Base-by-base conservation (phyloP, 495 filamentous ascomycete species). In the Bacidia gigantensis region DNA sequence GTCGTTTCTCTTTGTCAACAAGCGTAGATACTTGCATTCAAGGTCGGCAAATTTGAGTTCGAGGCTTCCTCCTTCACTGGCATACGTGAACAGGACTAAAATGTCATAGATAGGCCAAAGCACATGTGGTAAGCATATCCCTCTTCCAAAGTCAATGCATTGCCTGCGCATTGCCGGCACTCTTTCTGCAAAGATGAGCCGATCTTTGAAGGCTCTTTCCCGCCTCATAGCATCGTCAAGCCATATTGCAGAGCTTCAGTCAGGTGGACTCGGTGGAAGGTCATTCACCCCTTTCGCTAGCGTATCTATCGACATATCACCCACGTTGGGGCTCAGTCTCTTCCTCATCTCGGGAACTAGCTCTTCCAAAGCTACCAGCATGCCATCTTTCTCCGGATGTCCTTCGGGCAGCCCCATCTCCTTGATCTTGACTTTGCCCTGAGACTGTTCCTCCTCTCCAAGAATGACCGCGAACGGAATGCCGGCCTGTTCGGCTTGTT, bases 321-420 rank as follows among this genome's bases (percentile, higher is more conserved):
- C 49, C 18, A 3, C 44, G 41, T 56, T 62, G 38, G 55, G 58
- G 41, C 49, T 48, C 46, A 83, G 50, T 54, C 69, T 66, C 58
- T 58, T 65, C 58, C 62, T 63, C 3, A 92, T 71, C 65, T 93
- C 84, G 11, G 67, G 43, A 7, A 82, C 74, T 50, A 92, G 58
- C 43, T 80, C 71, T 25, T 61, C 64, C 32, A 80, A 67, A 25
- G 77, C 71, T 11, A 94, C 78, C 56, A 87, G 64, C 26, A 87
- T 78, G 46, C 86, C 87, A 26, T 90, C 82, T 72, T 94, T 94
- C 61, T 94, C 86, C 0, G 86, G 79, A 71, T 93, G 84, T 32
- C 79, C 85, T 25, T 87, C 80, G 1, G 72, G 71, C 46, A 89
- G 72, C 42, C 86, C 85, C 72, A 92, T 78, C 67, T 89, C 81